phyloP scores from a whole-genome alignment of 1,284 basidiomycete species.

The Ceratobasidium sp. region DNA sequence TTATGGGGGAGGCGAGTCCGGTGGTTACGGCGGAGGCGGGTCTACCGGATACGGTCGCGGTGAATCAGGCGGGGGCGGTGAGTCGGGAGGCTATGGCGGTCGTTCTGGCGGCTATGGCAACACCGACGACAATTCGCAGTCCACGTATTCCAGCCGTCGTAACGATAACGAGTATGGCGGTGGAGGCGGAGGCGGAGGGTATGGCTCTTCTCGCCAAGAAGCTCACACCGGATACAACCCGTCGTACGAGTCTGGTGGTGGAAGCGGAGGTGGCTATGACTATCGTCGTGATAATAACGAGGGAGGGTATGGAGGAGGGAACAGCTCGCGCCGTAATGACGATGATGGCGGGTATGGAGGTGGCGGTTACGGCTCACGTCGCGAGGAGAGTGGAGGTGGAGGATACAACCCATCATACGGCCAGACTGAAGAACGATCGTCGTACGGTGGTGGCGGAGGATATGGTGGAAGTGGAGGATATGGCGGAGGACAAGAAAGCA shows the following conservation, averaged over 20 bases:
- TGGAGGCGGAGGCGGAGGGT: too few relatives aligned
- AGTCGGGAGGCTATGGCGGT: conserved; percentile 27
- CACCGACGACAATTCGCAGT: conserved; percentile 29
- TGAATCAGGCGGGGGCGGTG: conserved; percentile 10
- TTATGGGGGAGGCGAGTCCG: conserved; percentile 8
- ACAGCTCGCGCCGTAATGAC: conserved; percentile 23
- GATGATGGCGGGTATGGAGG: conserved; percentile 19
- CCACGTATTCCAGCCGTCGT: conserved; percentile 13
- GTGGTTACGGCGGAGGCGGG: too few relatives aligned
- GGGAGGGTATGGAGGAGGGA: conserved; percentile 6
- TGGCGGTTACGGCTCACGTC: not conserved
- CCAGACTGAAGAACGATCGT: too few relatives aligned
- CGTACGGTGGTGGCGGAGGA: too few relatives aligned
- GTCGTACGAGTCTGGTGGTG: conserved; percentile 36
- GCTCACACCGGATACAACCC: conserved; percentile 34
- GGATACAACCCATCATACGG: not conserved
- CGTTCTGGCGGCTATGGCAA: conserved; percentile 12
- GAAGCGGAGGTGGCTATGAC: not conserved
- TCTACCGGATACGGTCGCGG: conserved; percentile 30
- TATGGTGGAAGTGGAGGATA: too few relatives aligned
- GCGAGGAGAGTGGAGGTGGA: conserved; percentile 25
- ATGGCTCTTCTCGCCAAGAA: conserved; percentile 28
- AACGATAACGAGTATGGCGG: not conserved
- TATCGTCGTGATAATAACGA: conserved; percentile 1
- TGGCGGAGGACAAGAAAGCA: conserved; percentile 52